These are phyloP conservation scores for Setaria italica DNA, from an alignment of 202 grass and related monocot genomes.

Conservation along the genomic window DNA sequence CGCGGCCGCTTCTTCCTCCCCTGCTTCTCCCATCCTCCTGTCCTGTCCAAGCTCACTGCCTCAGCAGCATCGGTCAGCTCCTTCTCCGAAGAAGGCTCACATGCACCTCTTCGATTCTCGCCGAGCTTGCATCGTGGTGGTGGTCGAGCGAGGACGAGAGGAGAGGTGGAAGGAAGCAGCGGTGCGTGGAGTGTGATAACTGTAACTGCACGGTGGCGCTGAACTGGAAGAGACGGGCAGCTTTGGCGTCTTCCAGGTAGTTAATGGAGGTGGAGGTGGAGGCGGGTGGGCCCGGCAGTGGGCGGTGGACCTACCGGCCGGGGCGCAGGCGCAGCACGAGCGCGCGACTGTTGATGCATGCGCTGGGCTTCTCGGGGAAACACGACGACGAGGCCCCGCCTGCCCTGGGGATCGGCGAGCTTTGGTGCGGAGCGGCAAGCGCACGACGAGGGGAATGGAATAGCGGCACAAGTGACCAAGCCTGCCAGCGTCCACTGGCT, in stretches of 20 bases:
- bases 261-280: constrained; percentile 56
- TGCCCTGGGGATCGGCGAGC: constrained; percentile 43
- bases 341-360: constrained; percentile 46
- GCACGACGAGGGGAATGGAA: constrained; percentile 51
- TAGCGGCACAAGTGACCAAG: constrained; percentile 26
- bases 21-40: constrained; percentile 48
- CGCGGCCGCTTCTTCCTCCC: not conserved
- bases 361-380: constrained; percentile 16
- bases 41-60: not conserved
- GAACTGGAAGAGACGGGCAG: constrained; percentile 34
- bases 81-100: not conserved
- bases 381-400: constrained; percentile 6
- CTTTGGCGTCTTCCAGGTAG: constrained; percentile 44
- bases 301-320: constrained; percentile 32
- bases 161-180: not conserved
- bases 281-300: constrained; percentile 26
- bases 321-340: constrained; percentile 29
- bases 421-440: constrained; percentile 35
- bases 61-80: not conserved
- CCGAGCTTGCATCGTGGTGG: constrained; percentile 8
- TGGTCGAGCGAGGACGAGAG: constrained; percentile 1
- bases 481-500: not conserved
- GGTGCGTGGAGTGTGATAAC: constrained; percentile 47
- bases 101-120: not conserved
- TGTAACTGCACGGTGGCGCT: constrained; percentile 50